A percentile compares a stretch with the other conserved stretches of the same genome.
Evolutionary conservation across 768 basidiomycete genomes (phyloP).

Genomic region (Pleurotus tuber-regium): DNA sequence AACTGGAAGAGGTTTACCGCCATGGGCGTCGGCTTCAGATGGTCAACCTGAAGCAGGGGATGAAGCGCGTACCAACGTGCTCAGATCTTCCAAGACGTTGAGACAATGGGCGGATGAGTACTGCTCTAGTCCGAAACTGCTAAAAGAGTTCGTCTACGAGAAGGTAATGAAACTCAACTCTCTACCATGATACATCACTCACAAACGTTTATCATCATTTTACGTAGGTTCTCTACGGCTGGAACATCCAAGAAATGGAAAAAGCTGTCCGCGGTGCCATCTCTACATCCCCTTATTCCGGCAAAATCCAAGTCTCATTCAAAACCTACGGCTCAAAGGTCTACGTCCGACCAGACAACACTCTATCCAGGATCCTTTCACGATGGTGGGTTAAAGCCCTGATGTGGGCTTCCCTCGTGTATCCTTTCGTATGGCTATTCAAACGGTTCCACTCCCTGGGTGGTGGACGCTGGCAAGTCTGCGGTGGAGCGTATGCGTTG

Average conservation of each 20-base stretch:
- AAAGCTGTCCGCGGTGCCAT: conserved; percentile 40
- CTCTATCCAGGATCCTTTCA: conserved; percentile 63
- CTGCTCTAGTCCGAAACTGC: conserved; percentile 61
- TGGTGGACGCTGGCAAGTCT: conserved; percentile 75
- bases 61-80: conserved; percentile 15
- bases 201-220: too few relatives aligned
- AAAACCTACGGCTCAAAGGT: conserved; percentile 44
- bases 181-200: too few relatives aligned
- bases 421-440: conserved; percentile 81
- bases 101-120: conserved; percentile 85
- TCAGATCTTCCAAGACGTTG: conserved; percentile 59
- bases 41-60: conserved; percentile 16
- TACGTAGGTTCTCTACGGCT: conserved; percentile 41
- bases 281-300: conserved; percentile 40
- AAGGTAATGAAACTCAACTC: too few relatives aligned
- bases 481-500: conserved; percentile 74
- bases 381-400: conserved; percentile 71
- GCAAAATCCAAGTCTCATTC: conserved; percentile 49
- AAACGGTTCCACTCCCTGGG: conserved; percentile 64
- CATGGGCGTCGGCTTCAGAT: conserved; percentile 32
- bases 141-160: conserved; percentile 78
- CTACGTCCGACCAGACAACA: conserved; percentile 65
- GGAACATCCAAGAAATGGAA: conserved; percentile 44
- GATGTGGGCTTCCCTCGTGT: conserved; percentile 66
- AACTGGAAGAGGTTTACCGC: conserved; percentile 44